Percentiles rank a stretch among this genome's conserved stretches.
Conservation (phyloP, 169 alveolate species). For the Eimeria tenella region DNA sequence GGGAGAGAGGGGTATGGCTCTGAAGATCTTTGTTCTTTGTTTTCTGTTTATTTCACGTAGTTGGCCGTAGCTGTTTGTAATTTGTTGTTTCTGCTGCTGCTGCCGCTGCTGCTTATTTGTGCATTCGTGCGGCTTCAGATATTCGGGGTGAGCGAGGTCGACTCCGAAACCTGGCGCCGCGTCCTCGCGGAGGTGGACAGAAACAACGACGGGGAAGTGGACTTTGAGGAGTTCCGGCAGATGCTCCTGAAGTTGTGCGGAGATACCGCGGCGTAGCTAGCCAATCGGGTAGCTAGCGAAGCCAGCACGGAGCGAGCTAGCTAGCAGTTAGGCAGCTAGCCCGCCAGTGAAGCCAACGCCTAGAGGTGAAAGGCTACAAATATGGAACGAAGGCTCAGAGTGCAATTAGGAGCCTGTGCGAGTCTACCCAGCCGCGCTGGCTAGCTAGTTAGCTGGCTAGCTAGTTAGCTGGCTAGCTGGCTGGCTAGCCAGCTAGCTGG, state of each 20-base stretch:
- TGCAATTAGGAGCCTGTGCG: no score
- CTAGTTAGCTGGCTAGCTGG: no score
- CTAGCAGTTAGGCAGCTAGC: no score
- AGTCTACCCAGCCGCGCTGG: no score
- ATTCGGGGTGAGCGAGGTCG: slow-evolving; percentile 77
- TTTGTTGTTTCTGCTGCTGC: no score
- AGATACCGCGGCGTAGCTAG: neutral
- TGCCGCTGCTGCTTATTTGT: no score
- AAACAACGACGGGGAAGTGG: slow-evolving; percentile 81
- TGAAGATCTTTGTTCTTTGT: neutral
- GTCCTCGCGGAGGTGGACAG: slow-evolving; percentile 75
- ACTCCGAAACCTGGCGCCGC: slow-evolving; percentile 69
- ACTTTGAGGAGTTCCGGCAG: slow-evolving; percentile 74
- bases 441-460: no score
- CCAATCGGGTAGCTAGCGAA: neutral
- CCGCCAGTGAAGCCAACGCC: no score
- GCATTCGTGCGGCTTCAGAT: slow-evolving; percentile 28
- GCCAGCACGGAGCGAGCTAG: neutral
- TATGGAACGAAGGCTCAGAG: no score
- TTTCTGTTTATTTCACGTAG: neutral
- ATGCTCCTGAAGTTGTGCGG: slow-evolving; percentile 77
- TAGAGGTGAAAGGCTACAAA: no score
- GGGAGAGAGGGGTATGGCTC: neutral
- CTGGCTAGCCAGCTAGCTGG: no score
- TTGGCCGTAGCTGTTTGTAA: neutral